These are phyloP conservation scores for Paramecium caudatum DNA, from an alignment of 73 alveolate species.

Conservation along the genomic window DNA sequence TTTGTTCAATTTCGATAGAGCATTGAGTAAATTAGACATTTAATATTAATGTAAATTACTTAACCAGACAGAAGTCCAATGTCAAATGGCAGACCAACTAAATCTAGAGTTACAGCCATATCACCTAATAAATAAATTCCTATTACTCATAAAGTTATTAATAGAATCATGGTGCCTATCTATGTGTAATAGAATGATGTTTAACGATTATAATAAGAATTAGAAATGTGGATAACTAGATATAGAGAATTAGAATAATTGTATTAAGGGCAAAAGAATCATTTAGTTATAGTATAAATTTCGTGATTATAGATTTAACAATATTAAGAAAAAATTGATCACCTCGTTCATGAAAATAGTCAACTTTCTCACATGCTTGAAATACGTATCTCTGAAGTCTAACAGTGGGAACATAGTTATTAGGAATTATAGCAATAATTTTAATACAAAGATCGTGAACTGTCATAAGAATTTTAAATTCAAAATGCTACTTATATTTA, in stretches of 20 bases:
- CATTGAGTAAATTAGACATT: conserved; percentile 41
- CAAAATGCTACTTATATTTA: conserved; percentile 22
- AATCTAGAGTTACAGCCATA: conserved; percentile 61
- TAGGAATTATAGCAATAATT: conserved; percentile 25
- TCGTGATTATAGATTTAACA: not conserved
- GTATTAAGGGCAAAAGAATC: conserved; percentile 38
- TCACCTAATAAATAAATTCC: conserved; percentile 51
- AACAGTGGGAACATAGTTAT: conserved; percentile 53
- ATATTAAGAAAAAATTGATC: conserved; percentile 55
- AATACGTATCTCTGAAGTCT: conserved; percentile 25
- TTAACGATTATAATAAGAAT: conserved; percentile 11
- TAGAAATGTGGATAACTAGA: conserved; percentile 59
- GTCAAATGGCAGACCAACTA: not conserved
- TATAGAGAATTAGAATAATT: conserved; percentile 37
- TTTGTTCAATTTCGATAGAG: conserved; percentile 42
- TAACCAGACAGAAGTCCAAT: conserved; percentile 46
- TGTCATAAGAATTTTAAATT: conserved; percentile 29
- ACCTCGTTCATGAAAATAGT: conserved; percentile 20
- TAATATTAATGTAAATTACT: not conserved
- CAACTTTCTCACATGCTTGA: not conserved
- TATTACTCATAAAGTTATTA: conserved; percentile 43
- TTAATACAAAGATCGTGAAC: not conserved
- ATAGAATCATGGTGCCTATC: conserved; percentile 47
- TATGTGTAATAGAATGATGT: conserved; percentile 16
- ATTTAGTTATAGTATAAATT: conserved; percentile 61